A percentile compares a stretch with the other conserved stretches of the same genome.
Evolutionary conservation across 2,329 filamentous ascomycete genomes (phyloP).

Genomic region (Knoxdaviesia capensis): DNA sequence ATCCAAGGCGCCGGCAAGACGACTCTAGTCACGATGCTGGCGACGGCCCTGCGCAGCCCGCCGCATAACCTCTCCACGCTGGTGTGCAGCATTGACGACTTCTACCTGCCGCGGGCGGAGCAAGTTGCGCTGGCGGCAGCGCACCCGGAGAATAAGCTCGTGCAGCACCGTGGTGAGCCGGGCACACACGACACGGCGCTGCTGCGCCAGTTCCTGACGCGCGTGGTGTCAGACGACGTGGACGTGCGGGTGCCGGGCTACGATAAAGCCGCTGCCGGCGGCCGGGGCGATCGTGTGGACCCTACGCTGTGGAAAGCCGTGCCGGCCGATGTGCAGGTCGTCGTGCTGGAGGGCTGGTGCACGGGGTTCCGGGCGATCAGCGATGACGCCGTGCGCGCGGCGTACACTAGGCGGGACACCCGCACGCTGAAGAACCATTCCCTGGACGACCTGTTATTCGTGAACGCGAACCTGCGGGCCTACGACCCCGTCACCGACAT

Average conservation of each 20-base stretch:
- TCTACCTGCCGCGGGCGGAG: conserved; percentile 58
- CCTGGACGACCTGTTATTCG: conserved; percentile 26
- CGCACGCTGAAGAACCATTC: conserved; percentile 26
- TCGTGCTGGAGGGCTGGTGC: conserved; percentile 84
- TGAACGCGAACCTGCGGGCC: conserved; percentile 24
- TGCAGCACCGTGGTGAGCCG: conserved; percentile 69
- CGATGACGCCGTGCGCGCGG: conserved; percentile 27
- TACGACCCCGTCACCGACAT: conserved; percentile 29
- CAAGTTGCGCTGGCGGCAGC: conserved; percentile 43
- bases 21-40: conserved; percentile 54
- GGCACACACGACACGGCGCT: conserved; percentile 62
- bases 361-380: conserved; percentile 56
- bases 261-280: conserved; percentile 62
- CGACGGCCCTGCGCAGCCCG: conserved; percentile 35
- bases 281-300: conserved; percentile 56
- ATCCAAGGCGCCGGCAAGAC: conserved; percentile 89
- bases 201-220: conserved; percentile 12
- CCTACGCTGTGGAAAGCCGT: conserved; percentile 38
- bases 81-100: conserved; percentile 71
- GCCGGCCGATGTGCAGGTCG: conserved; percentile 34
- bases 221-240: conserved; percentile 38
- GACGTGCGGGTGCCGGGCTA: conserved; percentile 49
- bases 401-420: conserved; percentile 24
- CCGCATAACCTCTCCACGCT: conserved; percentile 41
- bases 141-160: conserved; percentile 51